Conservation (phyloP, 371 early-diverging fungal genomes). For the Blastocladiella emersonii region DNA sequence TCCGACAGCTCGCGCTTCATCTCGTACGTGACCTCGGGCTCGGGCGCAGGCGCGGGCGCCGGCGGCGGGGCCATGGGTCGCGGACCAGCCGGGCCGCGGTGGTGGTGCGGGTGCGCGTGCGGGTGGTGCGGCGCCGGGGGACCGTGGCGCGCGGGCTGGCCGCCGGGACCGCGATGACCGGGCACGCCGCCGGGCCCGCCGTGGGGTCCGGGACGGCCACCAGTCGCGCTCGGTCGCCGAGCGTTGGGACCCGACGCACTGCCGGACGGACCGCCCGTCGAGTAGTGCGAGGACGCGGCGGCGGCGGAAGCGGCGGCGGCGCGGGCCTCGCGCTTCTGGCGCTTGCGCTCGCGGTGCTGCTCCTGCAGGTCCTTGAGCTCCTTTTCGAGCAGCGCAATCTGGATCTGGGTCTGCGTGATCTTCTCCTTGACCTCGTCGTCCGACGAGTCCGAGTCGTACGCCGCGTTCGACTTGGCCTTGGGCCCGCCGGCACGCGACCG, state of each 20-base stretch:
- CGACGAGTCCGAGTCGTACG: constrained; percentile 16
- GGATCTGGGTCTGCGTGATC: too few species aligned
- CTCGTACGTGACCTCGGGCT: constrained; percentile 54
- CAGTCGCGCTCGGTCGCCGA: too few species aligned
- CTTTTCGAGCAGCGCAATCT: constrained; percentile 5
- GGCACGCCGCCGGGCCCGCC: too few species aligned
- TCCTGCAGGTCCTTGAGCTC: constrained; percentile 12
- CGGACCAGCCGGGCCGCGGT: constrained; percentile 18
- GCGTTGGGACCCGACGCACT: too few species aligned
- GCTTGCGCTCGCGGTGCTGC: constrained; percentile 11
- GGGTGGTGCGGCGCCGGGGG: constrained; percentile 12
- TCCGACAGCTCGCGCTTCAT: constrained; percentile 80
- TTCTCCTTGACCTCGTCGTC: constrained; percentile 21
- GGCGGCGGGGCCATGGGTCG: constrained; percentile 14
- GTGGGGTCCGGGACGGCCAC: too few species aligned
- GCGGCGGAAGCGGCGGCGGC: too few species aligned
- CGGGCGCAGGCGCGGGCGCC: constrained; percentile 7
- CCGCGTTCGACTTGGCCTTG: too few species aligned
- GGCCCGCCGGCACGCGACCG: too few species aligned
- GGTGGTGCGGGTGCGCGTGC: too few species aligned
- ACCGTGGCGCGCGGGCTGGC: constrained; percentile 5
- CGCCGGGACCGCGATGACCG: too few species aligned
- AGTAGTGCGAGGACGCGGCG: too few species aligned
- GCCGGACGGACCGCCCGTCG: too few species aligned
- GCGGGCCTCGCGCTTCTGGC: constrained; percentile 6